A percentile compares a stretch with the other conserved stretches of the same genome.
Conservation (phyloP, 345 rosid genomes). For the Firmiana major region DNA sequence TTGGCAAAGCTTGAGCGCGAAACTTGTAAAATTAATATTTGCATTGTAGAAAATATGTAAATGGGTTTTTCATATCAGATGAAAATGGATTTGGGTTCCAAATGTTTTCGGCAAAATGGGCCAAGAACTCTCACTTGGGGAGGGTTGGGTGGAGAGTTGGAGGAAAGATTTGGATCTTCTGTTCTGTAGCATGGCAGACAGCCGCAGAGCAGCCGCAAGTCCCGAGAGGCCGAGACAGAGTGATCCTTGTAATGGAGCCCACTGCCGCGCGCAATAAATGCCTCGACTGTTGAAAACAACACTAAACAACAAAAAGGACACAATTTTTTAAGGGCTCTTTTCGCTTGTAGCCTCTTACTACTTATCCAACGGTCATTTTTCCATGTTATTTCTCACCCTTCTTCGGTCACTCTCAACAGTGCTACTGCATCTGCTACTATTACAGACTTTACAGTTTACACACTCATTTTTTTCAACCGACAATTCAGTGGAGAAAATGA, state of each 20-base stretch:
- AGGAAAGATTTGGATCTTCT: not conserved
- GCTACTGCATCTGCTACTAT: not conserved
- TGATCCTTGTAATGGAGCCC: not conserved
- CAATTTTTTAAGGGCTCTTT: too few relatives aligned
- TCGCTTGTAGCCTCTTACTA: too few relatives aligned
- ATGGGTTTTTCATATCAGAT: not conserved
- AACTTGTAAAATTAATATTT: not conserved
- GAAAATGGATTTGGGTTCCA: not conserved
- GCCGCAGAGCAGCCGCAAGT: not conserved
- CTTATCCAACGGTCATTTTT: not conserved
- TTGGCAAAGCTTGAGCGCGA: not conserved
- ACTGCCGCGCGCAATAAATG: not conserved
- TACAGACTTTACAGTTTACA: not conserved
- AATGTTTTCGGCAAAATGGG: not conserved
- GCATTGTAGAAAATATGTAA: not conserved
- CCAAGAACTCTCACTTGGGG: not conserved
- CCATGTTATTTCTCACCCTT: constrained; percentile 6
- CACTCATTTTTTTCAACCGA: too few relatives aligned
- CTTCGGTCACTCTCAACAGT: not conserved
- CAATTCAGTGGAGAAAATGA: not conserved
- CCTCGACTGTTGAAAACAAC: not conserved
- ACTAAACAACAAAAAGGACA: not conserved
- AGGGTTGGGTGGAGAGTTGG: not conserved
- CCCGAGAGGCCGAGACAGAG: not conserved
- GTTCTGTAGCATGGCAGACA: not conserved